Evolutionary conservation across 1,284 basidiomycete species (phyloP).

Genomic region (Pseudozyma thailandica): DNA sequence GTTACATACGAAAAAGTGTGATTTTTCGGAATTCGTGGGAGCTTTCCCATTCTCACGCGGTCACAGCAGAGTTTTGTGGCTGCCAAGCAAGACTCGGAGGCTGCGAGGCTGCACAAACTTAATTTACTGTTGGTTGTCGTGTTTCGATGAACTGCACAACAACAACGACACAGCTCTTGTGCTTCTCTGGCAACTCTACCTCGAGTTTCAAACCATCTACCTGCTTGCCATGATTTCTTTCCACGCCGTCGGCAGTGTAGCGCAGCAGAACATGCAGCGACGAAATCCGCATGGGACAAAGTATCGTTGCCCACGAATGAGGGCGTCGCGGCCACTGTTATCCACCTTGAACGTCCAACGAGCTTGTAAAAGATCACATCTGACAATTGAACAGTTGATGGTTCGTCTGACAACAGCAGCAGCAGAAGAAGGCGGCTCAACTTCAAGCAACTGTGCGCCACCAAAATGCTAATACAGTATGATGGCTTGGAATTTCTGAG

Average conservation of each 20-base stretch:
- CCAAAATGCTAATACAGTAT: background rate
- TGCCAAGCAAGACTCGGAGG: background rate
- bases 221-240: conserved; percentile 12
- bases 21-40: no score
- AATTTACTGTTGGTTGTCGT: background rate
- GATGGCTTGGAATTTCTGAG: background rate
- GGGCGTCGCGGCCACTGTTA: no score
- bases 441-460: no score
- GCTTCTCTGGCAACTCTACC: no score
- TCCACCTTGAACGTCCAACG: no score
- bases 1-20: no score
- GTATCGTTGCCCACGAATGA: no score
- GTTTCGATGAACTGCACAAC: background rate
- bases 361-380: no score
- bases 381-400: no score
- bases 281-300: background rate
- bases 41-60: background rate
- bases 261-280: background rate
- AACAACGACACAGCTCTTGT: background rate
- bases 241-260: conserved; percentile 11
- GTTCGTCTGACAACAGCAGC: no score
- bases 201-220: no score
- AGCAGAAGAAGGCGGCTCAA: no score
- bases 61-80: background rate
- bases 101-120: background rate